These are phyloP conservation scores for Calonectria hongkongensis DNA, from an alignment of 2,329 filamentous ascomycete genomes.

Conservation along the genomic window DNA sequence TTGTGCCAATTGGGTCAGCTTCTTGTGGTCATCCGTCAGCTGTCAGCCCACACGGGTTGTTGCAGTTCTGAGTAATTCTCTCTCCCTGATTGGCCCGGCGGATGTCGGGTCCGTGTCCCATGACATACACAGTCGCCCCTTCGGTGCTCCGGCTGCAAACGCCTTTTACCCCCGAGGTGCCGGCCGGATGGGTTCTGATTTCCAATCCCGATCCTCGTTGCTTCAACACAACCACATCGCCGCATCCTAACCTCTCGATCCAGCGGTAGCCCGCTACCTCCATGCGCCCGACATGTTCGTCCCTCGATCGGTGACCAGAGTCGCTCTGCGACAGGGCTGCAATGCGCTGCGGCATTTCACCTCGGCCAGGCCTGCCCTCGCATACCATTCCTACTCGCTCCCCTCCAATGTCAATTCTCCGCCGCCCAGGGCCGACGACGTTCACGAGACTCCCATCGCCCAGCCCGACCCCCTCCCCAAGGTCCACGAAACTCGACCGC, in stretches of 20 bases:
- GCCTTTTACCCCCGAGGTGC: constrained; percentile 56
- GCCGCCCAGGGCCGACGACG: constrained; percentile 64
- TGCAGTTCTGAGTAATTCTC: constrained; percentile 57
- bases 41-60: constrained; percentile 42
- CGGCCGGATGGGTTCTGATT: constrained; percentile 45
- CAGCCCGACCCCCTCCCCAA: constrained; percentile 67
- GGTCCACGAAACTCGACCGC: constrained; percentile 72
- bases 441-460: constrained; percentile 69
- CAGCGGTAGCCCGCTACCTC: constrained; percentile 30
- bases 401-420: constrained; percentile 64
- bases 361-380: constrained; percentile 56
- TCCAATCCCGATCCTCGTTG: constrained; percentile 47
- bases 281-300: constrained; percentile 65
- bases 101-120: constrained; percentile 55
- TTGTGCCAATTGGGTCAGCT: neutral
- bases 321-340: constrained; percentile 63
- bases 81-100: constrained; percentile 61
- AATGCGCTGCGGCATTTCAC: constrained; percentile 66
- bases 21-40: neutral
- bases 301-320: constrained; percentile 63
- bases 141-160: constrained; percentile 56
- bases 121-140: constrained; percentile 50
- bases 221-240: constrained; percentile 40
- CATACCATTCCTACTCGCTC: constrained; percentile 73
- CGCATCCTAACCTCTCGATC: constrained; percentile 29